A percentile compares a stretch with the other conserved stretches of the same genome.
These are phyloP conservation scores for Nicotiana benthamiana DNA, from an alignment of 257 asterid species.

Conservation along the genomic window DNA sequence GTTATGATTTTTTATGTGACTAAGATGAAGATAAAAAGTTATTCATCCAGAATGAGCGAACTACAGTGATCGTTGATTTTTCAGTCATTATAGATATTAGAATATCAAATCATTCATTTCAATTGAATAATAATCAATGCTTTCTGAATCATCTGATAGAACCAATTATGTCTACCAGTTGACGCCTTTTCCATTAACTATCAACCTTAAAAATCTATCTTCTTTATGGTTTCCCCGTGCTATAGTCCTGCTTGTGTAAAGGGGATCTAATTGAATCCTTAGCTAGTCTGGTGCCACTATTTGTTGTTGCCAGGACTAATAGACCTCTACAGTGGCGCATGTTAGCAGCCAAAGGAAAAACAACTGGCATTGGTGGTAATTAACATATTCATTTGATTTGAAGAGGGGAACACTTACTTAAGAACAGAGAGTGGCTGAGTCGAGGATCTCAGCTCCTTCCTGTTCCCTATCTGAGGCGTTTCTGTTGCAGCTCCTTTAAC, in stretches of 20 bases:
- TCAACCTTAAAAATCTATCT: background rate
- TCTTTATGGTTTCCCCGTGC: background rate
- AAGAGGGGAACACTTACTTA: background rate
- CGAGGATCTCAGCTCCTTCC: background rate
- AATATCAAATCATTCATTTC: background rate
- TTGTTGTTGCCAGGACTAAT: background rate
- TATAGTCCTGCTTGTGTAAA: slow-evolving; percentile 3
- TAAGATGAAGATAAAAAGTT: background rate
- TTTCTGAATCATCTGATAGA: background rate
- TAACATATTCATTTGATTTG: background rate
- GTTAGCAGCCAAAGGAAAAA: background rate
- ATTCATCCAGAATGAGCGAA: background rate
- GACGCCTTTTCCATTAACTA: background rate
- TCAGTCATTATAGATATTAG: background rate
- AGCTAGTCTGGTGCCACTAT: background rate
- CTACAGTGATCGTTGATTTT: background rate
- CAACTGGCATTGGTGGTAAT: background rate
- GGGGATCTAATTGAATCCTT: background rate
- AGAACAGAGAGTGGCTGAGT: background rate
- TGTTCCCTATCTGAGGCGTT: background rate
- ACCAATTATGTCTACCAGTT: background rate
- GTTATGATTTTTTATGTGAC: background rate
- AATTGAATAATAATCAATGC: background rate
- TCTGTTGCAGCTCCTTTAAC: background rate
- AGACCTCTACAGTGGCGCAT: background rate